Base-by-base conservation (phyloP, 2,329 filamentous ascomycete species). In the Claviceps spartinae region DNA sequence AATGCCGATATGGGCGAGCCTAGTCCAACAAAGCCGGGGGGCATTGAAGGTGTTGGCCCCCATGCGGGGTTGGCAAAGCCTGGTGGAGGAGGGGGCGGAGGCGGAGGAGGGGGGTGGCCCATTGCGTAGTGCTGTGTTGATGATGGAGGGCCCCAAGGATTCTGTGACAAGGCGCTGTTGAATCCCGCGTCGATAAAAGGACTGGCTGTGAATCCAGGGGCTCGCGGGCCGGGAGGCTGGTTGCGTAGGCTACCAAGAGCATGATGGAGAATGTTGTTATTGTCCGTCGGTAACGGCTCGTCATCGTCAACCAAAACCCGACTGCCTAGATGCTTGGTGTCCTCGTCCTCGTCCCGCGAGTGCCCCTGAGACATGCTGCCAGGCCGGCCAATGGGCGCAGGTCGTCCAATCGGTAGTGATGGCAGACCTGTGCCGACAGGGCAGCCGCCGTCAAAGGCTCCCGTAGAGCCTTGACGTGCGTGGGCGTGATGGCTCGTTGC, bases 321-420 rank as follows among this genome's bases (percentile, higher is more conserved):
- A 67, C 91, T 97, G 13, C 93, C 93, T 26, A 98, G 75, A 60
- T 93, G 89, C 55, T 84, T 79, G 56, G 82, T 85, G 51, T 87
- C 80, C 52, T 91, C 88, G 20, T 88, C 72, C 52, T 72, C 69
- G 26, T 75, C 73, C 47, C 60, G 61, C 48, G 71, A 70, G 45
- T 74, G 74, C 14, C 76, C 77, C 47, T 78, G 74, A 16, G 75
- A 76, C 24, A 79, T 80, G 64, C 89, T 95, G 16, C 83, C 83
- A 0, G 93, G 91, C 37, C 89, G 80, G 56, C 91, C 88, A 56
- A 97, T 96, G 1, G 91, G 91, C 24, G 86, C 81, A 26, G 90
- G 91, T 51, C 89, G 79, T 46, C 84, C 78, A 55, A 94, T 91
- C 1, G 87, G 86, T 56, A 88, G 83, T 37, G 83, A 75, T 51